Base-by-base conservation (phyloP, 371 early-diverging fungal species). In the Rhizopus stolonifer region DNA sequence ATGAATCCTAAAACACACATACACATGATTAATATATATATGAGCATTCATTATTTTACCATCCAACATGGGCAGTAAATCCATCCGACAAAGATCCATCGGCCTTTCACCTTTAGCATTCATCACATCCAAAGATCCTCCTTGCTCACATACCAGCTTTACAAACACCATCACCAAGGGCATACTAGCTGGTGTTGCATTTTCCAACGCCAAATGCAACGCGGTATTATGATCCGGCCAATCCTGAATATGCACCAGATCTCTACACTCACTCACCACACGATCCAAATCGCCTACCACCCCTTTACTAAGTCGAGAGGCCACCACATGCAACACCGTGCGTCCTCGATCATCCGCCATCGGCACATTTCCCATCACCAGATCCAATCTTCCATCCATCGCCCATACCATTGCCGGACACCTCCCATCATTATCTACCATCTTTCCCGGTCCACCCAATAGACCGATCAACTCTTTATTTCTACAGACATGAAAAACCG, bases 381-480 rank as follows among this genome's bases (percentile, higher is more conserved):
- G 52, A 11, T 70, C 58, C 1, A 68, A 38, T 14, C 72, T 50
- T 3, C 79, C 77, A 24, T 72, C 56, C 3, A 63, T 26, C 6
- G 74, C 65, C 81, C 83, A 83, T 1, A 60, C 54, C 60, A 77
- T 48, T 7, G 74, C 32, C 1, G 83, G 79, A 1, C 71, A 73
- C 32, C 65, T 54, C 5, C 75, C 70, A 4, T 40, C 21, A 7
- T 38, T 26, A 33, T 70, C 66, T 13, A n/a, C n/a, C n/a, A n/a
- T n/a, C n/a, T n/a, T n/a, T n/a, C n/a, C n/a, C n/a, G 54, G 7
- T 2, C 54, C 52, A 48, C 48, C 23, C 23, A 44, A 46, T 22
- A 33, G 21, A 11, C 38, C 4, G 24, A 75, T 52, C n/a, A 69
- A 31, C 0, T 42, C 49, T 1, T 56, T 48, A 24, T 69, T 55